Evolutionary conservation across 768 basidiomycete species (phyloP).

Genomic region (Pulveroboletus sp.): DNA sequence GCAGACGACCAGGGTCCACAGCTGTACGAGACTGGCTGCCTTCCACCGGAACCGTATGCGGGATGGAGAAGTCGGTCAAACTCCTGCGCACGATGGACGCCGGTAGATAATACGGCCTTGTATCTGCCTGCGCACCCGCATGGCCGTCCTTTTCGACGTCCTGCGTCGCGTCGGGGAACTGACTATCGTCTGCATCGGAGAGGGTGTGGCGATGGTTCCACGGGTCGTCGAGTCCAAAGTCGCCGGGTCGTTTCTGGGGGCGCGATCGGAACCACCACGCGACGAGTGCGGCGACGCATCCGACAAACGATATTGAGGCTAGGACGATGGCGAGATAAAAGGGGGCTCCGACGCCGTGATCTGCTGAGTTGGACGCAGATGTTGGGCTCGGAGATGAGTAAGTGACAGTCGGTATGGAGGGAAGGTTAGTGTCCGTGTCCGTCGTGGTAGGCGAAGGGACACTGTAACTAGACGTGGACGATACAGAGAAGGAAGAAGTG

Average conservation of each 20-base stretch:
- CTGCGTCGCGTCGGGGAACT: not conserved
- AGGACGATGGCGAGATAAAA: slow-evolving; percentile 51
- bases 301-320: slow-evolving; percentile 43
- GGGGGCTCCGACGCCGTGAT: slow-evolving; percentile 32
- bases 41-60: slow-evolving; percentile 6
- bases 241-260: slow-evolving; percentile 33
- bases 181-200: slow-evolving; percentile 3
- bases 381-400: slow-evolving; percentile 25
- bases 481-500: not conserved
- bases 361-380: slow-evolving; percentile 15
- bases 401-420: slow-evolving; percentile 22
- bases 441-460: slow-evolving; percentile 4
- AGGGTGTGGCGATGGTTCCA: slow-evolving; percentile 32
- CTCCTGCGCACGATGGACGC: slow-evolving; percentile 18
- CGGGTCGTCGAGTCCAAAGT: slow-evolving; percentile 30
- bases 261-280: slow-evolving; percentile 47
- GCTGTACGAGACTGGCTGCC: not conserved
- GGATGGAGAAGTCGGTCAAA: slow-evolving; percentile 17
- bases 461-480: slow-evolving; percentile 5
- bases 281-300: slow-evolving; percentile 43
- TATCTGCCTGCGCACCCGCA: not conserved
- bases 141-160: slow-evolving; percentile 1
- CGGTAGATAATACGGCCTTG: slow-evolving; percentile 22
- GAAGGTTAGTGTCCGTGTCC: slow-evolving; percentile 19
- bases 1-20: not conserved